These are phyloP conservation scores for Trichosporon sp. DNA, from an alignment of 1,284 basidiomycete species.

Conservation along the genomic window DNA sequence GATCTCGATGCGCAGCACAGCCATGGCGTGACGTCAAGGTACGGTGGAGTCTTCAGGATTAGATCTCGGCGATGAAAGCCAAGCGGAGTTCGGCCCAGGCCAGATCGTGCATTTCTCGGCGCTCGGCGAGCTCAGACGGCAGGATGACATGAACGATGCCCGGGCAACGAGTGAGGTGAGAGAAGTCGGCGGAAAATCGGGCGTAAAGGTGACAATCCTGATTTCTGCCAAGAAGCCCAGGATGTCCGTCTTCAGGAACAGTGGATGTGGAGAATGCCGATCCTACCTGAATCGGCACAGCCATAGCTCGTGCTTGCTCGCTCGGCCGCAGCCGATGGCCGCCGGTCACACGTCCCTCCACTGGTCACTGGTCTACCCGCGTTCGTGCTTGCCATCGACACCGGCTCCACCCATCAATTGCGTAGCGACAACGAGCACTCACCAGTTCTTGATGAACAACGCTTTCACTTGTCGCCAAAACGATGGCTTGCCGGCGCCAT, in stretches of 20 bases:
- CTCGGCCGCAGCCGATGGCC: conserved; percentile 33
- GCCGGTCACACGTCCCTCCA: background rate
- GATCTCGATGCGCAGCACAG: conserved; percentile 55
- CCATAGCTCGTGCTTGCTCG: no score
- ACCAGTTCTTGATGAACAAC: conserved; percentile 70
- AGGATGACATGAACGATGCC: background rate
- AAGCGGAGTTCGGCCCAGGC: background rate
- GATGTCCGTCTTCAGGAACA: background rate
- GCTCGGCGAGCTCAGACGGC: conserved; percentile 17
- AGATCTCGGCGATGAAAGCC: background rate
- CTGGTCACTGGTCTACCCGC: no score
- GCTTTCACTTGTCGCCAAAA: conserved; percentile 54
- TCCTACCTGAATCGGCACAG: background rate
- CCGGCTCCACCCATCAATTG: background rate
- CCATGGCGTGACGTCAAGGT: no score
- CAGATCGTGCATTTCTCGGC: background rate
- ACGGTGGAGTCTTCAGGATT: background rate
- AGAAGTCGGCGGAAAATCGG: conserved; percentile 26
- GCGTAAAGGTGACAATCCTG: background rate
- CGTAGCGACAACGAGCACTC: conserved; percentile 32
- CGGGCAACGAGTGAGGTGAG: background rate
- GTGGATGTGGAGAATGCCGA: background rate
- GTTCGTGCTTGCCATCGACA: background rate
- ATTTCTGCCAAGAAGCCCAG: background rate
- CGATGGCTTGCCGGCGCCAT: background rate